phyloP scores from a whole-genome alignment of 495 filamentous ascomycete species.

The Penicillium flavigenum region DNA sequence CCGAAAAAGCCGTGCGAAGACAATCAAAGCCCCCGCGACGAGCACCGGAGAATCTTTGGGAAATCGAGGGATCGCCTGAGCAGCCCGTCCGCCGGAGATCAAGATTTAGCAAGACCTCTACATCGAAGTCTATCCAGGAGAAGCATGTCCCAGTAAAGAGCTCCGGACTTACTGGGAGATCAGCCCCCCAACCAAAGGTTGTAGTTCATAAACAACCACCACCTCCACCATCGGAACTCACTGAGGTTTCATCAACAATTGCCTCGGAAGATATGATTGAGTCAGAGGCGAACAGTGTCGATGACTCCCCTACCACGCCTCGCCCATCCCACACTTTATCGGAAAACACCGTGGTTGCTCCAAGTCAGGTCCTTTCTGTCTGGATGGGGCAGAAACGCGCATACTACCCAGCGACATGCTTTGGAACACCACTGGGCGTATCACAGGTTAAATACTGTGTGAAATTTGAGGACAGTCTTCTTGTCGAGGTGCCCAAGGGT shows the following conservation, averaged over 20 bases:
- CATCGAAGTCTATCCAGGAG: constrained; percentile 15
- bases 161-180: constrained; percentile 8
- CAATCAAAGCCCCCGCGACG: constrained; percentile 30
- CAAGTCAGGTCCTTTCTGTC: constrained; percentile 51
- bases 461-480: constrained; percentile 47
- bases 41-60: constrained; percentile 36
- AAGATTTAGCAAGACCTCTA: constrained; percentile 15
- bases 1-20: constrained; percentile 17
- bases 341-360: constrained; percentile 31
- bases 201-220: constrained; percentile 12
- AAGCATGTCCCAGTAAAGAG: constrained; percentile 12
- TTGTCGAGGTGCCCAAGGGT: constrained; percentile 43
- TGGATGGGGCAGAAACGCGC: constrained; percentile 51
- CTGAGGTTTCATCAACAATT: constrained; percentile 11
- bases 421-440: constrained; percentile 41
- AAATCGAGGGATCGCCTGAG: constrained; percentile 38
- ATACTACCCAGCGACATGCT: constrained; percentile 53
- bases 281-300: constrained; percentile 12
- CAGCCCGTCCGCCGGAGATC: constrained; percentile 30
- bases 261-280: constrained; percentile 15
- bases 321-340: neutral
- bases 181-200: constrained; percentile 11
- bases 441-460: constrained; percentile 44
- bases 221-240: constrained; percentile 20
- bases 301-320: constrained; percentile 21